A percentile compares a stretch with the other conserved stretches of the same genome.
Evolutionary conservation across 2,329 filamentous ascomycete species (phyloP).

Genomic region (Sporothrix pallida): DNA sequence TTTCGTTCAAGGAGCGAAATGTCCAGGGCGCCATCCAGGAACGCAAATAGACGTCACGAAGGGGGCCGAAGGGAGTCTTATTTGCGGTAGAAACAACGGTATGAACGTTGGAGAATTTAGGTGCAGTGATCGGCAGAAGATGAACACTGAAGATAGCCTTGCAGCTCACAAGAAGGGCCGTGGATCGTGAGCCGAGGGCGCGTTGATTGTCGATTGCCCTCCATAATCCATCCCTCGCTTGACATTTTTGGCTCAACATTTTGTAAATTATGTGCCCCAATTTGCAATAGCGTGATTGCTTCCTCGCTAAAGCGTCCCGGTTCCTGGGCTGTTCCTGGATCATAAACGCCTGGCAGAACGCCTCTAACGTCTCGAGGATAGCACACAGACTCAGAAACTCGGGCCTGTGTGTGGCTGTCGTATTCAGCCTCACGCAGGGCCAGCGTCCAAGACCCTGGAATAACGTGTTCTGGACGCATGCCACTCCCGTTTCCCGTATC

Average conservation of each 20-base stretch:
- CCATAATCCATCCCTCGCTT: background rate
- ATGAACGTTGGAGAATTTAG: background rate
- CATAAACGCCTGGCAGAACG: background rate
- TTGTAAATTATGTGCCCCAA: background rate
- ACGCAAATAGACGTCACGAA: background rate
- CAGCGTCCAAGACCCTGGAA: background rate
- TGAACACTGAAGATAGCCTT: background rate
- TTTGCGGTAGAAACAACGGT: background rate
- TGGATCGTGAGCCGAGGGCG: background rate
- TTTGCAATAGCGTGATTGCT: background rate
- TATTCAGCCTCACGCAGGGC: slow-evolving; percentile 5
- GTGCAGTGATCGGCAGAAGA: background rate
- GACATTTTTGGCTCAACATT: no score
- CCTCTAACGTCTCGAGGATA: background rate
- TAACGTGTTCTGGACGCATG: slow-evolving; percentile 1
- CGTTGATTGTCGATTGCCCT: background rate
- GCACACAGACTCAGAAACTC: background rate
- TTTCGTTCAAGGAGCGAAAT: background rate
- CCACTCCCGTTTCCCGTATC: slow-evolving; percentile 4
- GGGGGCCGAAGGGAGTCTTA: background rate
- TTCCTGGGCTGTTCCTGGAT: background rate
- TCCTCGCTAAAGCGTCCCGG: slow-evolving; percentile 1
- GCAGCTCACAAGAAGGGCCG: no score
- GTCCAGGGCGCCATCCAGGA: background rate
- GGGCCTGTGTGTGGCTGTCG: no score